These are phyloP conservation scores for Ophiostoma triangulosporum DNA, from an alignment of 2,329 filamentous ascomycete species.

Conservation along the genomic window DNA sequence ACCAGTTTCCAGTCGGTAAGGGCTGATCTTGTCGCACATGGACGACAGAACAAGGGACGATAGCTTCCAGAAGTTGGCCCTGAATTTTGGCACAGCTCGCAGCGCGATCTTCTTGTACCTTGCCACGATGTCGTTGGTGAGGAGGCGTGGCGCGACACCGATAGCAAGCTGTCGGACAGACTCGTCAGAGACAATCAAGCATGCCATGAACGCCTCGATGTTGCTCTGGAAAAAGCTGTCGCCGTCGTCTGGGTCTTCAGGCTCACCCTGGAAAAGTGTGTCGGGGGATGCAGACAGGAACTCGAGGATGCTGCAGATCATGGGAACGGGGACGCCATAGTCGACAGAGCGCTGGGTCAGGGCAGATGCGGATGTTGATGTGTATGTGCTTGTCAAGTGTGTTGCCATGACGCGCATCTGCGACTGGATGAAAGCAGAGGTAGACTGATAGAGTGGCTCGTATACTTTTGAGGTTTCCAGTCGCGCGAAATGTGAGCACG, in stretches of 20 bases:
- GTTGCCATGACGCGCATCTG: slow-evolving; percentile 41
- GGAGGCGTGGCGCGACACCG: slow-evolving; percentile 34
- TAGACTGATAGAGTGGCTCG: slow-evolving; percentile 39
- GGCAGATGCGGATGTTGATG: slow-evolving; percentile 25
- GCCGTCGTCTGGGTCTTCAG: slow-evolving; percentile 22
- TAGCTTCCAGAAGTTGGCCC: slow-evolving; percentile 36
- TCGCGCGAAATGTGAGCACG: slow-evolving; percentile 48
- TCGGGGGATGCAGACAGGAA: slow-evolving; percentile 43
- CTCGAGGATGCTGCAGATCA: slow-evolving; percentile 39
- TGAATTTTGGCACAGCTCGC: slow-evolving; percentile 26
- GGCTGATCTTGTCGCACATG: slow-evolving; percentile 35
- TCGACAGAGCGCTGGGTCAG: slow-evolving; percentile 28
- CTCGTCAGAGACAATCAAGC: slow-evolving; percentile 38
- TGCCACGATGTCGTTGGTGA: slow-evolving; percentile 25
- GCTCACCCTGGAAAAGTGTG: slow-evolving; percentile 31
- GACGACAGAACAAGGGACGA: slow-evolving; percentile 34
- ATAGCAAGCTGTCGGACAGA: slow-evolving; percentile 34
- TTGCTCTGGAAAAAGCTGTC: slow-evolving; percentile 30
- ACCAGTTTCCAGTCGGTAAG: slow-evolving; percentile 29
- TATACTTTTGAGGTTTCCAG: slow-evolving; percentile 36
- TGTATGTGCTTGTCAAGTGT: slow-evolving; percentile 25
- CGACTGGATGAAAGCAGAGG: slow-evolving; percentile 41
- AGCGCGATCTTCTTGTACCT: slow-evolving; percentile 23
- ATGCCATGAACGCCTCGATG: slow-evolving; percentile 39
- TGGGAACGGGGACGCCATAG: slow-evolving; percentile 24